Conservation (phyloP, 1,139 yeast species). For the Yamadazyma kanchanaburiensis region DNA sequence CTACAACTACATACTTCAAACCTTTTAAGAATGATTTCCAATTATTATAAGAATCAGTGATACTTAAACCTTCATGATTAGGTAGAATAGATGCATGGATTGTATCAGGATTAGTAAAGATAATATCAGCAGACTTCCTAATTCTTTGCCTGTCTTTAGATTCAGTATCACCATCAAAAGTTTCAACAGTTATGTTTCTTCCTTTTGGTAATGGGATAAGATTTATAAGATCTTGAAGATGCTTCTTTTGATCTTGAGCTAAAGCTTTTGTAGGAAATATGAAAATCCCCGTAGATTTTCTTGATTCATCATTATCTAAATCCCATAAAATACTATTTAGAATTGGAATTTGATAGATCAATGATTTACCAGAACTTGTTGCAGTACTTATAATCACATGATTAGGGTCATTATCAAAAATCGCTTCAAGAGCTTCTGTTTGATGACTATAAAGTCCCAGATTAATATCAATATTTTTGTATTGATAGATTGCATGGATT, state of each 20-base stretch:
- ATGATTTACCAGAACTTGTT: conserved; percentile 92
- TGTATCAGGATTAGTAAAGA: conserved; percentile 94
- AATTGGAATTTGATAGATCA: conserved; percentile 87
- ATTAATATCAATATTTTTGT: conserved; percentile 44
- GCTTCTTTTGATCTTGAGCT: conserved; percentile 92
- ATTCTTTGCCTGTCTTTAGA: conserved; percentile 47
- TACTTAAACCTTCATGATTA: conserved; percentile 39
- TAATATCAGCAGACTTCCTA: conserved; percentile 64
- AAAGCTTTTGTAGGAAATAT: conserved; percentile 95
- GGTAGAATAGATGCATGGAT: conserved; percentile 85
- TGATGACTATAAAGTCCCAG: conserved; percentile 74
- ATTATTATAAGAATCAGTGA: conserved; percentile 17
- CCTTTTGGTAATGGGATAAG: conserved; percentile 33
- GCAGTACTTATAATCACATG: conserved; percentile 88
- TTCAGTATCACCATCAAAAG: conserved; percentile 94
- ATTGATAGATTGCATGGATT: conserved; percentile 44
- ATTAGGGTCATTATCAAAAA: conserved; percentile 35
- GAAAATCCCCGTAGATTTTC: conserved; percentile 62
- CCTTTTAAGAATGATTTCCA: conserved; percentile 71
- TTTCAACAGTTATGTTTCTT: conserved; percentile 52
- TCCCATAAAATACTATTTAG: conserved; percentile 53
- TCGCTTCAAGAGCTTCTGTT: conserved; percentile 63
- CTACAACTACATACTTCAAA: conserved; percentile 75
- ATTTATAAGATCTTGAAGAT: conserved; percentile 59
- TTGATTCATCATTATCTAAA: conserved; percentile 14